Conservation (phyloP, 2,329 filamentous ascomycete species). For the Alternaria novae-zelandiae region DNA sequence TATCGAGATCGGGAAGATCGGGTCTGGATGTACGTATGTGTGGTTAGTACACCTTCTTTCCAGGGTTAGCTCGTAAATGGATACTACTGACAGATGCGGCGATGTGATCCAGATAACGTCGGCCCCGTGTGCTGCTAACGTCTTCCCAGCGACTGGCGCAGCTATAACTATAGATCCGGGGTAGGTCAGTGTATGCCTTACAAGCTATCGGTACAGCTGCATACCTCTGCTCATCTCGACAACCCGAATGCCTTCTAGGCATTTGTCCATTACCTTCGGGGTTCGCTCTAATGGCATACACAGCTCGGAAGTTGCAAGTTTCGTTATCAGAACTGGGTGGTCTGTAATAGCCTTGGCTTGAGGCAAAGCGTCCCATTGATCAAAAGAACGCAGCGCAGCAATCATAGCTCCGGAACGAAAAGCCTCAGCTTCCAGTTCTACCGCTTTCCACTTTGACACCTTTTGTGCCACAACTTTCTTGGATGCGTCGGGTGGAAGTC, state of each 20-base stretch:
- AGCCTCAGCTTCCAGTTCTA: constrained; percentile 58
- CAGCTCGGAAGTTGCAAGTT: constrained; percentile 32
- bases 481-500: constrained; percentile 41
- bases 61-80: not conserved
- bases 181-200: not conserved
- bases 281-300: constrained; percentile 8
- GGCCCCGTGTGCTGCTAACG: constrained; percentile 54
- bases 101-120: constrained; percentile 57
- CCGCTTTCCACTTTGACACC: constrained; percentile 50
- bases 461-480: constrained; percentile 50
- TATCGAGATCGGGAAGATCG: constrained; percentile 49
- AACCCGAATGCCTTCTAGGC: constrained; percentile 51
- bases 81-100: constrained; percentile 20
- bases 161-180: constrained; percentile 46
- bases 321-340: constrained; percentile 55
- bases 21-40: constrained; percentile 41
- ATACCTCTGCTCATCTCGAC: constrained; percentile 48
- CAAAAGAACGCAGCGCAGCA: constrained; percentile 57
- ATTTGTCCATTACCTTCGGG: constrained; percentile 25
- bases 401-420: constrained; percentile 53
- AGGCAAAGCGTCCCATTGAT: constrained; percentile 59
- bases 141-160: constrained; percentile 52
- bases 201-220: not conserved
- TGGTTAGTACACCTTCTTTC: not conserved
- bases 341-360: constrained; percentile 55